These are phyloP conservation scores for Myochromella boudieri DNA, from an alignment of 768 basidiomycete species.

Conservation along the genomic window DNA sequence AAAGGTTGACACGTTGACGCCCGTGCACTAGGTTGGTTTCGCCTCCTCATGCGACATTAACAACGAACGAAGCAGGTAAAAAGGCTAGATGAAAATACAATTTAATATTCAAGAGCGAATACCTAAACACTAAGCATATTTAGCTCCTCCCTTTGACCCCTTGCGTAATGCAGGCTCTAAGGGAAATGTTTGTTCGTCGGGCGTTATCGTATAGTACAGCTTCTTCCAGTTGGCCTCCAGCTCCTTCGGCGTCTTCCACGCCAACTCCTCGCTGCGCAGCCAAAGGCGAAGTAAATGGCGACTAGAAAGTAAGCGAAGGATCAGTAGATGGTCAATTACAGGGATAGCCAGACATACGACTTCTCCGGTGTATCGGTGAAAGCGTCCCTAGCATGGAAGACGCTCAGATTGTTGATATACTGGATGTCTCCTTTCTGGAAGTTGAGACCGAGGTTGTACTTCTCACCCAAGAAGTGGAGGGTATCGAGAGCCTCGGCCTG, in stretches of 20 bases:
- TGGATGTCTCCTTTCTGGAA: constrained; percentile 51
- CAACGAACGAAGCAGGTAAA: too few relatives aligned
- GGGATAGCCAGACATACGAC: constrained; percentile 29
- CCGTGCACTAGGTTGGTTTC: too few relatives aligned
- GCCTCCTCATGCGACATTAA: too few relatives aligned
- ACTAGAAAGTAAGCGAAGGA: constrained; percentile 19
- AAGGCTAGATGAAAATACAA: too few relatives aligned
- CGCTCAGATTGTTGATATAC: constrained; percentile 45
- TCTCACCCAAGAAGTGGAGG: constrained; percentile 43
- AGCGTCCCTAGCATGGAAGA: constrained; percentile 44
- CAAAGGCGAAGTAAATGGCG: constrained; percentile 46
- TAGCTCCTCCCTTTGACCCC: constrained; percentile 31
- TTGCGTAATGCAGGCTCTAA: constrained; percentile 44
- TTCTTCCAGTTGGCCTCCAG: constrained; percentile 36
- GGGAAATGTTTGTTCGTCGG: constrained; percentile 44
- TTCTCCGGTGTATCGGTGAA: constrained; percentile 41
- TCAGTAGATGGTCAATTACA: neutral
- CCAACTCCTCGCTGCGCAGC: constrained; percentile 45
- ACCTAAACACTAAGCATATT: too few relatives aligned
- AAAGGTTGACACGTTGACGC: too few relatives aligned
- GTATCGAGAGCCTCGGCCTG: constrained; percentile 49
- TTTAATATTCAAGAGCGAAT: too few relatives aligned
- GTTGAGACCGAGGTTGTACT: constrained; percentile 40
- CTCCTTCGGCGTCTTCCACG: constrained; percentile 42
- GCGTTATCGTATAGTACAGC: constrained; percentile 36